phyloP scores from a whole-genome alignment of 2,329 filamentous ascomycete genomes.

The Colletotrichum sp. region DNA sequence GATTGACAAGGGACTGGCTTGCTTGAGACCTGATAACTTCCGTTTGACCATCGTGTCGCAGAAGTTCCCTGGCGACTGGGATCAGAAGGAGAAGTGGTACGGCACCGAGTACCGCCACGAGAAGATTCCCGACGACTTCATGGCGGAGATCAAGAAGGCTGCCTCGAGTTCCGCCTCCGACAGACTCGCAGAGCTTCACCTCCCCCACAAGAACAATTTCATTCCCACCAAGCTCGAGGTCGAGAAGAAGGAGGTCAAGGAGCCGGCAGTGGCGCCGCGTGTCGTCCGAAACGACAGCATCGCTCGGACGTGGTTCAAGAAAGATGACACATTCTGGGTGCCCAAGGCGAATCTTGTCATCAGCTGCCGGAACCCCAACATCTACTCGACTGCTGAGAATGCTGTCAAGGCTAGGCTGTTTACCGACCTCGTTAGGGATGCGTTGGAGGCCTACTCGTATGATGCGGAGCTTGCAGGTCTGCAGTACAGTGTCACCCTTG shows the following conservation, averaged over 20 bases:
- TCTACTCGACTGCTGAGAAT: conserved; percentile 80
- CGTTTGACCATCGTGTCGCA: conserved; percentile 83
- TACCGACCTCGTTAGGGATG: conserved; percentile 85
- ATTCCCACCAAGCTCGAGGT: conserved; percentile 93
- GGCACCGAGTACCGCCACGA: conserved; percentile 91
- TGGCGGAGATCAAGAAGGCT: conserved; percentile 72
- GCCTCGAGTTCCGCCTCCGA: conserved; percentile 59
- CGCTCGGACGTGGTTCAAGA: conserved; percentile 94
- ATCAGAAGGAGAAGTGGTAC: conserved; percentile 95
- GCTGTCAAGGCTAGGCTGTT: conserved; percentile 81
- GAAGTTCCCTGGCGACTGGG: conserved; percentile 82
- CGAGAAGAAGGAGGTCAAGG: conserved; percentile 87
- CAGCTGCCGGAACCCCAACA: conserved; percentile 78
- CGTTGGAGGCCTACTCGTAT: conserved; percentile 91
- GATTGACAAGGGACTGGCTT: conserved; percentile 76
- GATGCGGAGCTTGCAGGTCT: conserved; percentile 93
- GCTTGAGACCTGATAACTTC: conserved; percentile 87
- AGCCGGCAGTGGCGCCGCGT: conserved; percentile 75
- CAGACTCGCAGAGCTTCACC: conserved; percentile 74
- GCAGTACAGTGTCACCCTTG: conserved; percentile 78
- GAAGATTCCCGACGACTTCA: conserved; percentile 77
- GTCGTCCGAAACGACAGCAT: conserved; percentile 84
- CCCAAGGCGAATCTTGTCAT: conserved; percentile 90
- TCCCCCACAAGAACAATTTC: conserved; percentile 94
- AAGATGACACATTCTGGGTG: conserved; percentile 98